A percentile compares a stretch with the other conserved stretches of the same genome.
Conservation (phyloP, 2,329 filamentous ascomycete species). For the Cryphonectria radicalis region DNA sequence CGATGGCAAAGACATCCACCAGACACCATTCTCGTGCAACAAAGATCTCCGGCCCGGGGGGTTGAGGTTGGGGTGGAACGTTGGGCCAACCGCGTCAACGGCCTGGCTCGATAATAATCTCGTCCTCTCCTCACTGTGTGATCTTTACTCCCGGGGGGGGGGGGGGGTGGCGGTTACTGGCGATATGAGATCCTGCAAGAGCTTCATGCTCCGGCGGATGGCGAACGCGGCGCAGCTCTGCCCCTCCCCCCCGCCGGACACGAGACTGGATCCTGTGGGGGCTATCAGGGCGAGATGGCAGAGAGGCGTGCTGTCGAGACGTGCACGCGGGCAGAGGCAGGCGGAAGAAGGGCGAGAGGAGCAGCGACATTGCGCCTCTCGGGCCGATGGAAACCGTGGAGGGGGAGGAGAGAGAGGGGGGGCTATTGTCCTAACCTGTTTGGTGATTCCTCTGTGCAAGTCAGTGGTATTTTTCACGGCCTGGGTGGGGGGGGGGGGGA, state of each 20-base stretch:
- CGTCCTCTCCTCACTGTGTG: slow-evolving; percentile 46
- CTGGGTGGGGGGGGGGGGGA: too few species aligned
- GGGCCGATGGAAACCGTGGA: background rate
- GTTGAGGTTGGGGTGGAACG: too few species aligned
- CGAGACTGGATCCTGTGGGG: slow-evolving; percentile 55
- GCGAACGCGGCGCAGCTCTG: slow-evolving; percentile 64
- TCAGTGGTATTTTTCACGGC: too few species aligned
- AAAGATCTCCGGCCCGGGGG: too few species aligned
- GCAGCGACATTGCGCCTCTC: background rate
- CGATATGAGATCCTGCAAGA: slow-evolving; percentile 77
- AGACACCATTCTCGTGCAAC: slow-evolving; percentile 70
- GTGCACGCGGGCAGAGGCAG: slow-evolving; percentile 44
- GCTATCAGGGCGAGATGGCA: slow-evolving; percentile 56
- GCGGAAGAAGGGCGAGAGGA: background rate
- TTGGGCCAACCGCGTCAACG: slow-evolving; percentile 56
- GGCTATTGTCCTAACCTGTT: background rate
- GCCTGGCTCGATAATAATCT: slow-evolving; percentile 51
- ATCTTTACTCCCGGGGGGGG: slow-evolving; percentile 43
- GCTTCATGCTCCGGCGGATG: slow-evolving; percentile 70
- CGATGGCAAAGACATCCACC: slow-evolving; percentile 65
- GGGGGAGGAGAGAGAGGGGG: too few species aligned
- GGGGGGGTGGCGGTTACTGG: slow-evolving; percentile 61
- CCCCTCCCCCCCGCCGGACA: slow-evolving; percentile 50
- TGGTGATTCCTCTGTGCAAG: background rate
- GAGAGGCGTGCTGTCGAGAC: slow-evolving; percentile 59